A percentile compares a stretch with the other conserved stretches of the same genome.
Evolutionary conservation across 2,329 filamentous ascomycete genomes (phyloP).

Genomic region (Colletotrichum spinosum): DNA sequence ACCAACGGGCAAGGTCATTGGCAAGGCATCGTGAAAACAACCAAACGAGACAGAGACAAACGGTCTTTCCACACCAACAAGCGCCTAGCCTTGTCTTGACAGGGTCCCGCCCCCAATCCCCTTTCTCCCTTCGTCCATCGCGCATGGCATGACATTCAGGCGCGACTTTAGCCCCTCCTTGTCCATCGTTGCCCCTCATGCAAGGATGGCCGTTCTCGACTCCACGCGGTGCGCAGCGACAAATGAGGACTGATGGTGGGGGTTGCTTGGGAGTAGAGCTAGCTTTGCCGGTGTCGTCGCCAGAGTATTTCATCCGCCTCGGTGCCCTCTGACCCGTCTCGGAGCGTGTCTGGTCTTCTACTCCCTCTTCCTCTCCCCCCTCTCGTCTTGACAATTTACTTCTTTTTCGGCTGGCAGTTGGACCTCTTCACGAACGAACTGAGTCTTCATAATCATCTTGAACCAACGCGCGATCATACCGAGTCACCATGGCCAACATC

Average conservation of each 20-base stretch:
- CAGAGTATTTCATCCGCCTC: conserved; percentile 36
- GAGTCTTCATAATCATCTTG: not conserved
- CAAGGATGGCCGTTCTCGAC: conserved; percentile 23
- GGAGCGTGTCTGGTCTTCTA: conserved; percentile 1
- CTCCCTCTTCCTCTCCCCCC: conserved; percentile 5
- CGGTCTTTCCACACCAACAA: conserved; percentile 3
- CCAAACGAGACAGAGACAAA: conserved; percentile 1
- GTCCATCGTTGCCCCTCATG: conserved; percentile 31
- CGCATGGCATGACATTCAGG: conserved; percentile 26
- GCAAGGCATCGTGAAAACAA: conserved; percentile 4
- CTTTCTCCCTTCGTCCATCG: conserved; percentile 15
- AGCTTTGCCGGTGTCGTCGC: conserved; percentile 24
- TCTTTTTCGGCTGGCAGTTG: not conserved
- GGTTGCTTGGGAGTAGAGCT: conserved; percentile 1
- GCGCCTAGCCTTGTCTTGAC: conserved; percentile 25
- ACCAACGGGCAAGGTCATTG: conserved; percentile 14
- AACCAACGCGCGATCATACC: conserved; percentile 16
- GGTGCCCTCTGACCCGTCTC: conserved; percentile 15
- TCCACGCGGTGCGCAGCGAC: conserved; percentile 22
- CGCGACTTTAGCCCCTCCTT: conserved; percentile 33
- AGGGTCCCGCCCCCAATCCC: conserved; percentile 18
- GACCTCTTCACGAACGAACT: not conserved
- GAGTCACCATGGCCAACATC: conserved; percentile 58
- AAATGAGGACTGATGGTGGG: conserved; percentile 31
- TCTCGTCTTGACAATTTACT: conserved; percentile 13